These are phyloP conservation scores for Cercospora zeina DNA, from an alignment of 2,329 filamentous ascomycete species.

Conservation along the genomic window DNA sequence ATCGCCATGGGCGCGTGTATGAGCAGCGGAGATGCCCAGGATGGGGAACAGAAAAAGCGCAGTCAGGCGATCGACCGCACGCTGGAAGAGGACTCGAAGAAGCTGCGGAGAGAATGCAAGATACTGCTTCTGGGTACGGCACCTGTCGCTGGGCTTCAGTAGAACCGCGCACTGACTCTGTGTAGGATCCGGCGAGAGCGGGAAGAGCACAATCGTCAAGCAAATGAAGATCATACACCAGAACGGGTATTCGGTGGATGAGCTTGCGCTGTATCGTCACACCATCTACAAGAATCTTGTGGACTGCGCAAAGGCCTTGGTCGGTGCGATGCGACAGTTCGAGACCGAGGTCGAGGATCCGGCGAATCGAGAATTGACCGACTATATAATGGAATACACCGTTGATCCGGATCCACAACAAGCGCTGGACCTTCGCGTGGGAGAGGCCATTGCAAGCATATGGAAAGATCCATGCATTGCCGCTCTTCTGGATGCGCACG, in stretches of 20 bases:
- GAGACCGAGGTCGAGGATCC: constrained; percentile 74
- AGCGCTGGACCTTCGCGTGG: constrained; percentile 76
- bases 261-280: constrained; percentile 88
- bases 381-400: constrained; percentile 82
- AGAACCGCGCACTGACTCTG: constrained; percentile 22
- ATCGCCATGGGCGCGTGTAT: constrained; percentile 83
- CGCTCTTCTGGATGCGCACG: constrained; percentile 76
- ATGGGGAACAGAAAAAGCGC: constrained; percentile 89
- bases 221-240: constrained; percentile 99
- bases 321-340: constrained; percentile 89
- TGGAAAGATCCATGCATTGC: constrained; percentile 88
- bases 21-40: constrained; percentile 81
- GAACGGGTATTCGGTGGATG: constrained; percentile 93
- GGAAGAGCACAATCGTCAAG: constrained; percentile 98
- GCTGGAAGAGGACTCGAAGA: constrained; percentile 90
- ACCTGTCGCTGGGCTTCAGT: not conserved
- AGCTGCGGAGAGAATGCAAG: constrained; percentile 96
- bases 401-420: constrained; percentile 88
- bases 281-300: constrained; percentile 98
- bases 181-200: constrained; percentile 92
- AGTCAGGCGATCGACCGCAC: constrained; percentile 93
- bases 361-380: constrained; percentile 70
- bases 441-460: constrained; percentile 77
- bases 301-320: constrained; percentile 92
- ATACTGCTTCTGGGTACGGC: constrained; percentile 84